Percentiles rank a stretch among this genome's conserved stretches.
Evolutionary conservation across 441 rosid genomes (phyloP).

Genomic region (Bruguiera hainesii): DNA sequence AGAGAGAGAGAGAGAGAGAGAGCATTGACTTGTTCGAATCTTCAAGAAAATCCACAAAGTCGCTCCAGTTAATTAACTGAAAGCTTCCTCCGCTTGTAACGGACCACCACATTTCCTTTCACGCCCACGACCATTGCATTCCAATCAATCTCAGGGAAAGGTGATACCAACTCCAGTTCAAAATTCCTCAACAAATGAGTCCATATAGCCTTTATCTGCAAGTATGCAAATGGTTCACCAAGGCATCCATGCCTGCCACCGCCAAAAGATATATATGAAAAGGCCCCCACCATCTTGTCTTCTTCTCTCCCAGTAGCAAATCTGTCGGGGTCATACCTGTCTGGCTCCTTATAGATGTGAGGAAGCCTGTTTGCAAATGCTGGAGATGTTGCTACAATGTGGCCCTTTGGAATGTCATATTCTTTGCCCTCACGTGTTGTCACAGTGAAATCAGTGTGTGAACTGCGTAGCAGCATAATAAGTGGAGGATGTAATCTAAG

Average conservation of each 20-base stretch:
- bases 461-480: slow-evolving; percentile 85
- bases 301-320: slow-evolving; percentile 88
- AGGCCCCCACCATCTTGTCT: slow-evolving; percentile 90
- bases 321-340: slow-evolving; percentile 83
- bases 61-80: slow-evolving; percentile 28
- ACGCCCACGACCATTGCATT: slow-evolving; percentile 99
- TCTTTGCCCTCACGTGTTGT: slow-evolving; percentile 77
- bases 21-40: slow-evolving; percentile 2
- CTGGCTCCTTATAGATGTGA: slow-evolving; percentile 74
- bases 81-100: slow-evolving; percentile 75
- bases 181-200: slow-evolving; percentile 95
- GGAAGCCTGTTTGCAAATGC: slow-evolving; percentile 97
- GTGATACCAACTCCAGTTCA: slow-evolving; percentile 79
- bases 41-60: background rate
- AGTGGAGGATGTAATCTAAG: slow-evolving; percentile 96
- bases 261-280: slow-evolving; percentile 89
- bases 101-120: slow-evolving; percentile 95
- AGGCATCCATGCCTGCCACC: slow-evolving; percentile 99
- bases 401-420: slow-evolving; percentile 94
- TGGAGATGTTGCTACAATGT: slow-evolving; percentile 92
- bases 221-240: slow-evolving; percentile 97
- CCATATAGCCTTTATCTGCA: slow-evolving; percentile 99
- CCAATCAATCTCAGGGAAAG: slow-evolving; percentile 98
- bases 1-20: no score
- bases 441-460: slow-evolving; percentile 84